phyloP scores from a whole-genome alignment of 257 asterid species.

The Datura wrightii region DNA sequence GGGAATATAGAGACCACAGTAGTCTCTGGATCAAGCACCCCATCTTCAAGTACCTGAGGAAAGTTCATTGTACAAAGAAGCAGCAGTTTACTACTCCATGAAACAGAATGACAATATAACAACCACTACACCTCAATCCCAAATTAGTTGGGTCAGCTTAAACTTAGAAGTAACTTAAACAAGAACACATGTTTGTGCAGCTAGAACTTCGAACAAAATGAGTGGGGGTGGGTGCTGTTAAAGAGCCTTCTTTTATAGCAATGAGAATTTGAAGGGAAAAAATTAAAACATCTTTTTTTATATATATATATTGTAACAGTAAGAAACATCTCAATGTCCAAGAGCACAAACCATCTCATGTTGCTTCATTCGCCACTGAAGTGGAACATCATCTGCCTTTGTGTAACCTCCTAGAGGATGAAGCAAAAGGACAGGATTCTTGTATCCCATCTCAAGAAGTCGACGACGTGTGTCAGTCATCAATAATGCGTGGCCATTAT shows the following conservation, averaged over 20 bases:
- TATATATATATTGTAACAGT: too few species aligned
- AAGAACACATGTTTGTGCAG: background rate
- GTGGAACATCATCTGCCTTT: conserved; percentile 96
- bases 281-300: too few species aligned
- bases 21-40: conserved; percentile 89
- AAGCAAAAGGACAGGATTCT: conserved; percentile 83
- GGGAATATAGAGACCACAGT: conserved; percentile 95
- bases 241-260: background rate
- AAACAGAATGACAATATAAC: background rate
- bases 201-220: background rate
- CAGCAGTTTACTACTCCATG: background rate
- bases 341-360: conserved; percentile 80
- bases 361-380: conserved; percentile 91
- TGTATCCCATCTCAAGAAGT: conserved; percentile 89
- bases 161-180: background rate
- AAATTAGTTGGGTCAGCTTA: background rate
- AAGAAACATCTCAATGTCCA: background rate
- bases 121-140: background rate
- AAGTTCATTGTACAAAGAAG: background rate
- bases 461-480: conserved; percentile 94
- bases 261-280: background rate
- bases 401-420: conserved; percentile 92
- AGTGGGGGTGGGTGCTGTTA: background rate
- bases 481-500: conserved; percentile 87
- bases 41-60: conserved; percentile 84